Conservation (phyloP, 208 protist species). For the Trypanosoma grayi region DNA sequence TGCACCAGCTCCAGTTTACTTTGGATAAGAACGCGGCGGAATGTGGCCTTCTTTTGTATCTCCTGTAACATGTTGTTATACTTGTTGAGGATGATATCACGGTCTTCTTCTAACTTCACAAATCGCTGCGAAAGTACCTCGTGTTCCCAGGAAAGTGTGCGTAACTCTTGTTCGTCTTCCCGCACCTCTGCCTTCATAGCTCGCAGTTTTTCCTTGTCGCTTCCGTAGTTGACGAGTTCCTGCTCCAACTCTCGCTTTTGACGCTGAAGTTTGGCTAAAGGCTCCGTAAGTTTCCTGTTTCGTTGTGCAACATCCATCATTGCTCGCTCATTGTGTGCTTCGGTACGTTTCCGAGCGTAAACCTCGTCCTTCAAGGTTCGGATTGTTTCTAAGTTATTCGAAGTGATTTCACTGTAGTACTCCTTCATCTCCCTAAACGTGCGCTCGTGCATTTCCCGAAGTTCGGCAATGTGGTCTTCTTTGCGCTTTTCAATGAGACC, state of each 20-base stretch:
- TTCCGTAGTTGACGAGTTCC: slow-evolving; percentile 90
- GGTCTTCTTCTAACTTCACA: slow-evolving; percentile 90
- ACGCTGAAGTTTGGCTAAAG: slow-evolving; percentile 87
- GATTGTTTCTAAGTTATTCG: slow-evolving; percentile 98
- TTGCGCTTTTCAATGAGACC: slow-evolving; percentile 96
- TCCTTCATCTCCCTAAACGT: slow-evolving; percentile 97
- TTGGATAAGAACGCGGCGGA: slow-evolving; percentile 94
- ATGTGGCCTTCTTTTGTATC: slow-evolving; percentile 94
- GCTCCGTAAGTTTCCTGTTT: slow-evolving; percentile 96
- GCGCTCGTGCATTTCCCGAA: slow-evolving; percentile 94
- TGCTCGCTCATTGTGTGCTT: slow-evolving; percentile 95
- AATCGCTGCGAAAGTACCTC: slow-evolving; percentile 95
- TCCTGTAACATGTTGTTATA: slow-evolving; percentile 96
- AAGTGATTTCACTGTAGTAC: slow-evolving; percentile 99
- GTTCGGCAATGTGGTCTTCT: slow-evolving; percentile 93
- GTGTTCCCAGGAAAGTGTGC: slow-evolving; percentile 94
- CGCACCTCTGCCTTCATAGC: slow-evolving; percentile 73
- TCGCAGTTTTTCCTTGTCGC: slow-evolving; percentile 86
- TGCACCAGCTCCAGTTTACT: slow-evolving; percentile 94
- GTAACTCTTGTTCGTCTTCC: slow-evolving; percentile 85
- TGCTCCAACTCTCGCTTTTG: slow-evolving; percentile 91
- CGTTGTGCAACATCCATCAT: slow-evolving; percentile 97
- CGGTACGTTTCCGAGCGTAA: slow-evolving; percentile 93
- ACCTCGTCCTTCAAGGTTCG: slow-evolving; percentile 96
- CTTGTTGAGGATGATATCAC: slow-evolving; percentile 94